Base-by-base conservation (phyloP, 192 early-diverging fungal genomes). In the Umbelopsis vinacea region DNA sequence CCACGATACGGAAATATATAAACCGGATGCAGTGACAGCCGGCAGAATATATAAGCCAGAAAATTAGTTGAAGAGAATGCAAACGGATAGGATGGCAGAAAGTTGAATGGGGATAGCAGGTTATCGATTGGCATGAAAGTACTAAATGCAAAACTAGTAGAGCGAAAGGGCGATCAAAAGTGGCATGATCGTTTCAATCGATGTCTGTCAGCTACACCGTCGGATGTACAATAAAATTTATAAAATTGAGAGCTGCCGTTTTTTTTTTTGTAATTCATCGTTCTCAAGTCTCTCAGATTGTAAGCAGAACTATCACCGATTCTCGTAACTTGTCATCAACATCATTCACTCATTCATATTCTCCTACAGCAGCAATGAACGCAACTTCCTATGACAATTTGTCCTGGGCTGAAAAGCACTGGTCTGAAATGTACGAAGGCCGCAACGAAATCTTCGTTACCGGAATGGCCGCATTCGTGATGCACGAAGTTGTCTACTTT, bases 401-500 rank as follows among this genome's bases (percentile, higher is more conserved):
- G 6, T 72, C 75, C 4, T 86, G 73, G 70, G 48, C 88, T 19
- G 92, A 93, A 69, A 71, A 69, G n/a, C 67, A 84, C 33, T 93
- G 92, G 92, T 74, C 83, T 47, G 76, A 83, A 38, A 2, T 90
- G 57, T 93, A 90, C 52, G 88, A 86, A 26, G 91, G 85, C 26
- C 89, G 87, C 68, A 90, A 92, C 75, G 89, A 92, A 71, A 76
- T 87, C 54, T 52, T 94, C 48, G 89, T 89, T 37, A 90, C 92
- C 12, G 88, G 92, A 24, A 66, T 92, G 15, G 79, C 95, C 46
- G 82, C 92, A 45, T 96, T 98, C 78, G 35, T 88, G 35, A 89
- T 94, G 85, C 95, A 98, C 86, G 94, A 98, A 81, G 54, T 93
- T 46, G 93, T 95, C 68, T 97, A 94, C 82, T 97, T 95, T 85